Evolutionary conservation across 163 green algal species (phyloP), one percentile per base, ranked within the genome.

Genomic region (Prototheca wickerhamii): DNA sequence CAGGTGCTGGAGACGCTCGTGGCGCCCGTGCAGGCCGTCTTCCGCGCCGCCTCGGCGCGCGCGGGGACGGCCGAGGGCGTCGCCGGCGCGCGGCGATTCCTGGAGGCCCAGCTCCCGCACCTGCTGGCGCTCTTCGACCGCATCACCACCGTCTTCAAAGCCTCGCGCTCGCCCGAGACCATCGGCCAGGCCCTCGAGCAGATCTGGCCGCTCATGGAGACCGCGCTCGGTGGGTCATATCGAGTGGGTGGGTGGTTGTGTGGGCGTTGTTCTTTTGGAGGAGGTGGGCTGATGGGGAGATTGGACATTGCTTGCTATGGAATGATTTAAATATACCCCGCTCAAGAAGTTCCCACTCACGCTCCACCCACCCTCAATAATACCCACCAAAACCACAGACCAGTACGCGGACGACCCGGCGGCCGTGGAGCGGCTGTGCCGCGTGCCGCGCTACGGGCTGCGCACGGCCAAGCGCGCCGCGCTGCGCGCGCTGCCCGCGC

Each of bases 111-210:
- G 15, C 55, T 74, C 30, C 35, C 46, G 15, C 40, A 68, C 20
- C 67, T 90, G 4, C 67, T 84, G 37, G 70, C 80, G 21, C 68
- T 90, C 23, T 60, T 89, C 28, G 85, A 92, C 50, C 69, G 85
- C 7, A 55, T 90, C 15, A 78, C 82, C 28, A 80, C 76, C 44
- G 68, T 92, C 37, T 84, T 92, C 61, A 76, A 70, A 61, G 50
- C 53, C 65, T 73, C 5, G 31, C 34, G 50, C n/a, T 67, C 82
- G 30, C 71, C 73, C 20, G 74, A 37, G 8, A 72, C 70, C 23
- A 60, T 85, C 32, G 72, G 58, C 17, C 62, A 74, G 46, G 71
- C 71, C 28, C 58, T 82, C 26, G 49, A 73, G 6, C 63, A 64
- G 10, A 50, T 77, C 10, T 89, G 79, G 81, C 75, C 81, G n/a